Evolutionary conservation across 2,329 filamentous ascomycete species (phyloP).

Genomic region (Fusarium sororula): DNA sequence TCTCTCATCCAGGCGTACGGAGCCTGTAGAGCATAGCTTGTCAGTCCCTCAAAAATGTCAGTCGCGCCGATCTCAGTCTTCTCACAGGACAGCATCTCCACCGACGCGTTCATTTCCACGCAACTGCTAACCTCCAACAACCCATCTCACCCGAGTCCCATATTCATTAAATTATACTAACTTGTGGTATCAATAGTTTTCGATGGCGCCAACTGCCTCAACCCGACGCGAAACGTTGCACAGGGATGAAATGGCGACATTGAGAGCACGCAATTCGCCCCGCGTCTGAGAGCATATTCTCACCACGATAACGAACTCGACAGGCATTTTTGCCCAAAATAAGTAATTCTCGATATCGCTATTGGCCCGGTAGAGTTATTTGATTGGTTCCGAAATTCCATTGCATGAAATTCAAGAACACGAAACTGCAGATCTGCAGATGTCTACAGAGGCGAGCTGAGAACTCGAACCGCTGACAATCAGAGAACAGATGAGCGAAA

Average conservation of each 20-base stretch:
- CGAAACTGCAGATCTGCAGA: background rate
- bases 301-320: background rate
- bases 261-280: background rate
- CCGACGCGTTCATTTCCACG: too few species aligned
- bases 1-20: accelerated
- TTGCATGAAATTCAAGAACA: accelerated
- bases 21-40: accelerated
- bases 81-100: background rate
- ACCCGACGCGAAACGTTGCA: background rate
- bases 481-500: background rate
- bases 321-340: accelerated
- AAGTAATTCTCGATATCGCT: background rate
- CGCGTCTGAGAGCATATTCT: background rate
- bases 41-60: background rate
- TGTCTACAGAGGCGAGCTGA: background rate
- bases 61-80: background rate
- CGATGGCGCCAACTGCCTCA: background rate
- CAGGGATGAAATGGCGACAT: background rate
- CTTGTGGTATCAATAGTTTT: background rate
- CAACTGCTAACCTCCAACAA: background rate
- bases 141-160: too few species aligned
- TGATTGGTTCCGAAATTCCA: background rate
- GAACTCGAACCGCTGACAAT: accelerated
- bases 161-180: too few species aligned
- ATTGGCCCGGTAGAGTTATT: accelerated